Conservation (phyloP, 139 green algal species). For the Chlorella vulgaris region DNA sequence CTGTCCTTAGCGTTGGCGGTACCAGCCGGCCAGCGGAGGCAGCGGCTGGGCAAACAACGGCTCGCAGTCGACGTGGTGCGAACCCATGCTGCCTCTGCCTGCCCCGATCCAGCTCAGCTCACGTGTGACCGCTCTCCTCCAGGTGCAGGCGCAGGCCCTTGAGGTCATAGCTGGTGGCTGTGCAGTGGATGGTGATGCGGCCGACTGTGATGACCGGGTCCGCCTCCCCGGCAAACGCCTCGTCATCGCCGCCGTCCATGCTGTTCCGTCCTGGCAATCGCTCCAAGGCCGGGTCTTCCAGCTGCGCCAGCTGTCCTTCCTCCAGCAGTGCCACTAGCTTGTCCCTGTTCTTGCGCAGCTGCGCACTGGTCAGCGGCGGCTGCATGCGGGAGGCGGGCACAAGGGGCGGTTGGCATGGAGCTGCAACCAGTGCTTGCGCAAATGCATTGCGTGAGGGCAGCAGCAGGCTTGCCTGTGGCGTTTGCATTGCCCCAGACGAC, state of each 20-base stretch:
- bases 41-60: too few relatives aligned
- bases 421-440: background rate
- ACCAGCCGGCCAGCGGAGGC: too few relatives aligned
- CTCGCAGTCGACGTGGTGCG: background rate
- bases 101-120: background rate
- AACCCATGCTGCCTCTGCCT: too few relatives aligned
- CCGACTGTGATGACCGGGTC: background rate
- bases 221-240: background rate
- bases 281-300: background rate
- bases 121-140: conserved; percentile 17
- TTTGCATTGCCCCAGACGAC: background rate
- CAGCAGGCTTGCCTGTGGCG: background rate
- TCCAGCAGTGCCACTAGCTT: conserved; percentile 40
- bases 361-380: conserved; percentile 5
- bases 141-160: conserved; percentile 27
- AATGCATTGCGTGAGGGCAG: background rate
- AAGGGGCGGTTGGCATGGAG: too few relatives aligned
- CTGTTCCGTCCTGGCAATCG: background rate
- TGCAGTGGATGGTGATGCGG: conserved; percentile 36
- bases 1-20: too few relatives aligned
- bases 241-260: conserved; percentile 6
- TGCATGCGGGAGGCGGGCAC: background rate
- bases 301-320: background rate
- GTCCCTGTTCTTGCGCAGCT: conserved; percentile 38
- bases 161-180: conserved; percentile 28